Conservation (phyloP, 176 grass and related monocot genomes). For the Pontederia crassipes region DNA sequence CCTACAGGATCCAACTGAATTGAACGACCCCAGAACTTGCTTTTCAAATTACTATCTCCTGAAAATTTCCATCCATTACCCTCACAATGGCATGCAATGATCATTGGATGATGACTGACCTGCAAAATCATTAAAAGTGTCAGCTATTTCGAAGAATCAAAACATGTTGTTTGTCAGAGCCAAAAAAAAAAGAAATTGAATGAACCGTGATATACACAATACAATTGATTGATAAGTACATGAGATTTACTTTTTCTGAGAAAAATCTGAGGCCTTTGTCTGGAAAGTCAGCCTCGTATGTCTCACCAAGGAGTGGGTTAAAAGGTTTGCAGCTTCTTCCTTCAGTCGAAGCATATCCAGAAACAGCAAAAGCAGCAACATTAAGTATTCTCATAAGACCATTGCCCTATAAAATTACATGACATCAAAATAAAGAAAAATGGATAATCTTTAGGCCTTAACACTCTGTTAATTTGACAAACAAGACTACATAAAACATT, state of each 20-base stretch:
- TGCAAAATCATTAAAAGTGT: not conserved
- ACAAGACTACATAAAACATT: too few relatives aligned
- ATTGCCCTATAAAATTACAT: slow-evolving; percentile 44
- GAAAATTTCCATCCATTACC: slow-evolving; percentile 97
- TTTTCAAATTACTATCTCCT: slow-evolving; percentile 95
- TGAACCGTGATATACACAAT: not conserved
- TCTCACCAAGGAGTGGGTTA: slow-evolving; percentile 95
- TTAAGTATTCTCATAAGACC: slow-evolving; percentile 91
- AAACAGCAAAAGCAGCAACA: slow-evolving; percentile 98
- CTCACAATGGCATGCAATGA: slow-evolving; percentile 93
- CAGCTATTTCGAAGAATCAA: not conserved
- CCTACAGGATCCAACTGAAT: slow-evolving; percentile 99
- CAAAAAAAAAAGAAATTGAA: not conserved
- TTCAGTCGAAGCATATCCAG: slow-evolving; percentile 95
- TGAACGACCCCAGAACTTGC: slow-evolving; percentile 98
- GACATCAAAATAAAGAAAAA: not conserved
- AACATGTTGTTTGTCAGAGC: not conserved
- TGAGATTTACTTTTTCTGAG: slow-evolving; percentile 74
- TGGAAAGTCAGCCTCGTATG: slow-evolving; percentile 95
- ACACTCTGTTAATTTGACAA: too few relatives aligned
- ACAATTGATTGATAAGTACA: not conserved
- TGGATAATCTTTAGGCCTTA: not conserved
- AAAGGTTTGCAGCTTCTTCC: slow-evolving; percentile 95
- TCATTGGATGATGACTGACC: slow-evolving; percentile 98
- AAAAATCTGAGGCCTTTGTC: slow-evolving; percentile 98